Conservation (phyloP, 495 filamentous ascomycete species). For the Podospora anserina region DNA sequence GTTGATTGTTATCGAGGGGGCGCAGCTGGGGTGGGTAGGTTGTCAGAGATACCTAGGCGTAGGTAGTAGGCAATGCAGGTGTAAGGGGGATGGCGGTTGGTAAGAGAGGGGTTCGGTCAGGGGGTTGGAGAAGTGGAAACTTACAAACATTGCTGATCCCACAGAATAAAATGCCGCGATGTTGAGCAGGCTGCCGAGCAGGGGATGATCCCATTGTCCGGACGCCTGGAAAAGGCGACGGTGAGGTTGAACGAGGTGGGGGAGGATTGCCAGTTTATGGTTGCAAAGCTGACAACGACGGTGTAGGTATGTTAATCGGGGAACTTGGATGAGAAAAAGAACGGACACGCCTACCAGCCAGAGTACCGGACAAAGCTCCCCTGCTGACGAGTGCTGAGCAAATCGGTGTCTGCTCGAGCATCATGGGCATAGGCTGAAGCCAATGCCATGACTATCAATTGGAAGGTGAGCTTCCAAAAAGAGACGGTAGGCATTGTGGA, state of each 20-base stretch:
- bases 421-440: not conserved
- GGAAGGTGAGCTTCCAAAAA: not conserved
- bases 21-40: not conserved
- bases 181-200: slow-evolving; percentile 6
- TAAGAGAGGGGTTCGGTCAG: not conserved
- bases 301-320: not conserved
- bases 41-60: too few relatives aligned
- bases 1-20: not conserved
- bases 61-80: too few relatives aligned
- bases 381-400: not conserved
- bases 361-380: slow-evolving; percentile 1
- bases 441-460: not conserved
- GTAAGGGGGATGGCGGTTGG: not conserved
- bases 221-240: not conserved
- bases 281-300: not conserved
- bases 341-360: not conserved
- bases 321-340: not conserved
- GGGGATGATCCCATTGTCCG: not conserved
- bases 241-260: slow-evolving; percentile 3
- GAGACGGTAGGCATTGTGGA: too few relatives aligned
- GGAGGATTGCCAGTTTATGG: not conserved
- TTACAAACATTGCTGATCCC: slow-evolving; percentile 1
- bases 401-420: not conserved
- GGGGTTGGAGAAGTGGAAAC: not conserved
- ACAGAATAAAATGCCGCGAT: slow-evolving; percentile 5